phyloP scores from a whole-genome alignment of 2,329 filamentous ascomycete species.

The Aspergillus fischeri region DNA sequence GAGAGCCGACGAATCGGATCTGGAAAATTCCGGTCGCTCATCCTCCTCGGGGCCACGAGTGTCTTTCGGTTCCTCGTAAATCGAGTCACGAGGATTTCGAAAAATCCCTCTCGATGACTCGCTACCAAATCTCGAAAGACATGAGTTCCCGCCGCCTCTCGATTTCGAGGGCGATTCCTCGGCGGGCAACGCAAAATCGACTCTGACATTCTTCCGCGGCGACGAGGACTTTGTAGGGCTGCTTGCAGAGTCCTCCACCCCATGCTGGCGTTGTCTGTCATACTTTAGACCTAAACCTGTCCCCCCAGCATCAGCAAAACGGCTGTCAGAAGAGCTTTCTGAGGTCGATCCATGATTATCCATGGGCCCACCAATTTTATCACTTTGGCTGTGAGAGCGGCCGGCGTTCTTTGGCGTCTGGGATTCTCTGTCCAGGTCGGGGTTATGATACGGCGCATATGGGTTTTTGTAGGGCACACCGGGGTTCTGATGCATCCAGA shows the following conservation, averaged over 20 bases:
- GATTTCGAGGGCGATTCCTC: constrained; percentile 20
- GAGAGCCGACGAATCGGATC: constrained; percentile 45
- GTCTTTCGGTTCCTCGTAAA: constrained; percentile 81
- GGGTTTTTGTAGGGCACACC: constrained; percentile 47
- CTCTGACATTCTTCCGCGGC: constrained; percentile 34
- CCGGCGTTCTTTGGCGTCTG: constrained; percentile 43
- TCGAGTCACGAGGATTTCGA: constrained; percentile 57
- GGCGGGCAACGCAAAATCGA: constrained; percentile 36
- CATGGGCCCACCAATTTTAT: constrained; percentile 8
- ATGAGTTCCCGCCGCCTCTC: constrained; percentile 15
- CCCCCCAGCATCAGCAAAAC: not conserved
- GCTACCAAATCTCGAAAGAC: constrained; percentile 30
- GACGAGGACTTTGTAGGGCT: constrained; percentile 20
- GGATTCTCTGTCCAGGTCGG: constrained; percentile 37
- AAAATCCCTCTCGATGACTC: constrained; percentile 50
- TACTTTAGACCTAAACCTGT: too few relatives aligned
- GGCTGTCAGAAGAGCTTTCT: constrained; percentile 12
- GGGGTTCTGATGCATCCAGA: constrained; percentile 60
- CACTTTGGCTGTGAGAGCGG: constrained; percentile 42
- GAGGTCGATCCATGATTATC: constrained; percentile 19
- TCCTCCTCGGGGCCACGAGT: constrained; percentile 21
- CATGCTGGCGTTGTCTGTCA: too few relatives aligned
- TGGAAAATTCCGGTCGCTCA: constrained; percentile 22
- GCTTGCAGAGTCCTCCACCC: not conserved
- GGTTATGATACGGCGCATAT: constrained; percentile 44